Conservation (phyloP, 352 stramenopile genomes). For the Blastocystis sp. region DNA sequence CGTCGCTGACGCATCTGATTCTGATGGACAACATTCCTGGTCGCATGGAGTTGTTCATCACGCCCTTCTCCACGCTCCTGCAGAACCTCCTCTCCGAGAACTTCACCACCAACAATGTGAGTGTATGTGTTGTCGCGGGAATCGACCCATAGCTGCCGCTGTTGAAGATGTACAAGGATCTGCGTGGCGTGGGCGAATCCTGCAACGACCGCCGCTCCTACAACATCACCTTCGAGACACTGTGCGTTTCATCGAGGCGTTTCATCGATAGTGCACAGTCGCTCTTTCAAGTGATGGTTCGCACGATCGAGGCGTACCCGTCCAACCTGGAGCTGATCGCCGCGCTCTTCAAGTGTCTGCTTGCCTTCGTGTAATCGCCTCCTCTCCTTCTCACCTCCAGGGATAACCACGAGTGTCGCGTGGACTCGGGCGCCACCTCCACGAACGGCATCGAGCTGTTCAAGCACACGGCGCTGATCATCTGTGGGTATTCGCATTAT, state of each 20-base stretch:
- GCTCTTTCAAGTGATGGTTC: constrained; percentile 19
- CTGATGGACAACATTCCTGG: constrained; percentile 72
- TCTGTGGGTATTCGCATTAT: constrained; percentile 29
- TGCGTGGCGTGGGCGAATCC: constrained; percentile 26
- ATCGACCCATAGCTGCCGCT: constrained; percentile 19
- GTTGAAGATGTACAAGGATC: constrained; percentile 68
- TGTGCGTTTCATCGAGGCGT: neutral
- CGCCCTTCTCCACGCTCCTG: constrained; percentile 25
- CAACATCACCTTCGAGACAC: constrained; percentile 49
- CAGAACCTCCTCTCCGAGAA: constrained; percentile 8
- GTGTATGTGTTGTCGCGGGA: neutral
- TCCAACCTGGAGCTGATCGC: neutral
- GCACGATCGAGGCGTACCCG: neutral
- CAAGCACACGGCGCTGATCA: constrained; percentile 22
- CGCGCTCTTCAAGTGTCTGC: constrained; percentile 48
- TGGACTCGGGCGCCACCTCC: constrained; percentile 55
- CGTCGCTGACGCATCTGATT: constrained; percentile 43
- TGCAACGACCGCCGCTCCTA: constrained; percentile 37
- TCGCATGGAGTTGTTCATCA: constrained; percentile 53
- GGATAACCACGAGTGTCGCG: constrained; percentile 28
- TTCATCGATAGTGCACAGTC: neutral
- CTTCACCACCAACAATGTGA: neutral
- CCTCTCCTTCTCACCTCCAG: neutral
- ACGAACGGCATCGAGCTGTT: constrained; percentile 70
- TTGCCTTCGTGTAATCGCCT: constrained; percentile 42